Evolutionary conservation across 768 basidiomycete genomes (phyloP), one percentile per base, ranked within the genome.

Genomic region (Pleurotus djamor): DNA sequence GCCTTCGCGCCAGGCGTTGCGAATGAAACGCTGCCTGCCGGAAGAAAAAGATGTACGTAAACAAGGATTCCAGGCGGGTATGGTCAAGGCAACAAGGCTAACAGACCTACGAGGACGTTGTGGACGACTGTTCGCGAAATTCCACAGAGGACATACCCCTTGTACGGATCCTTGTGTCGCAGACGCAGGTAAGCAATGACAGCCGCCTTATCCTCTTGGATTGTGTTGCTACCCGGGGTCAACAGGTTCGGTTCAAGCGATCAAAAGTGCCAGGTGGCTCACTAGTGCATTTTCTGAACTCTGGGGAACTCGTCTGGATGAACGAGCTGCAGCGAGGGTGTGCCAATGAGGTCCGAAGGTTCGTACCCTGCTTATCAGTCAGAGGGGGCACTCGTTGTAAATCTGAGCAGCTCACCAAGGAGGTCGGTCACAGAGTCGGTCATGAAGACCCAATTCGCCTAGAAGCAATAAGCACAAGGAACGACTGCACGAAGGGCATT

Each of bases 11-110:
- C 86, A 7, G 89, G 86, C 48, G 82, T 81, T 4, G 90, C 90
- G 66, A 88, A 90, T 1, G 91, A 91, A 35, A 93, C 86, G 62
- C 88, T 89, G 38, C 91, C 90, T 34, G 89, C 88, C 47, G 89
- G 71, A 6, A 88, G 71, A 6, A 88, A 87, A 61, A 88, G 48
- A 85, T 4, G 87, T 91, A 61, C 89, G 78, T 84, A 58, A 37
- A 35, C 48, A 59, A 43, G 47, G 44, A 66, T 60, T 28, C 60
- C 62, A 47, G 63, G 50, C 58, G 59, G 51, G 13, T 57, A 60
- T 28, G 21, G 55, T 43, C 57, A 36, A 51, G 32, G 43, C 59
- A 47, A 52, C 58, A 14, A 44, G 61, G 36, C 58, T 35, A 43
- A 59, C 60, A 34, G 48, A 59, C 49, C 47, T 33, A 21, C 33